Conservation (phyloP, 768 basidiomycete genomes). For the Suillus americanus region DNA sequence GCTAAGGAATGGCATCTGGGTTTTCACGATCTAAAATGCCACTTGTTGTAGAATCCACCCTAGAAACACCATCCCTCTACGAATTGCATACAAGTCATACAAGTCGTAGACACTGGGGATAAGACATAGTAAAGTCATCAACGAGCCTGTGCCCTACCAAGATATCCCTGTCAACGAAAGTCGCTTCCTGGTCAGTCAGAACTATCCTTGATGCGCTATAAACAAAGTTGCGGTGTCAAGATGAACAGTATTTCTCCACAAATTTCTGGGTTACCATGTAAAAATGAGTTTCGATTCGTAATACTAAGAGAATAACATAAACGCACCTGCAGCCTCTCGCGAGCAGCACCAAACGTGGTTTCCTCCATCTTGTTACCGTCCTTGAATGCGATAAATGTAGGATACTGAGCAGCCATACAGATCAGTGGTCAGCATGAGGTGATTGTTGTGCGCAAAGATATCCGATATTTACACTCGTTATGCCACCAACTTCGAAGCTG, state of each 20-base stretch:
- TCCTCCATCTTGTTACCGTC: constrained; percentile 7
- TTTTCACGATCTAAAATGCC: too few species aligned
- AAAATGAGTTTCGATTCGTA: neutral
- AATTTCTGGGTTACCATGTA: neutral
- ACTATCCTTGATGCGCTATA: neutral
- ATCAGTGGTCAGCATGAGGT: neutral
- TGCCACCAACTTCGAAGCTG: constrained; percentile 46
- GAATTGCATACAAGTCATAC: neutral
- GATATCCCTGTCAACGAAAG: neutral
- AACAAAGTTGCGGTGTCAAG: neutral
- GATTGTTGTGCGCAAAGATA: neutral
- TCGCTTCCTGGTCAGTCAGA: neutral
- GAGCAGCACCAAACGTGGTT: neutral
- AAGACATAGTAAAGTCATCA: neutral
- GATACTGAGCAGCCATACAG: neutral
- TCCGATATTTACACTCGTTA: neutral
- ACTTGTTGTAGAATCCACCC: neutral
- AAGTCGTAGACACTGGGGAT: neutral
- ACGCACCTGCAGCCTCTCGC: constrained; percentile 2
- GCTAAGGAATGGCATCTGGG: too few species aligned
- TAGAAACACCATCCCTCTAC: neutral
- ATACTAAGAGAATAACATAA: neutral
- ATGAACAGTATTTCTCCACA: constrained; percentile 1
- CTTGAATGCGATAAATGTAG: constrained; percentile 7
- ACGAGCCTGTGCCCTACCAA: neutral